A percentile compares a stretch with the other conserved stretches of the same genome.
Evolutionary conservation across 2,329 filamentous ascomycete genomes (phyloP).

Genomic region (Fusarium domesticum): DNA sequence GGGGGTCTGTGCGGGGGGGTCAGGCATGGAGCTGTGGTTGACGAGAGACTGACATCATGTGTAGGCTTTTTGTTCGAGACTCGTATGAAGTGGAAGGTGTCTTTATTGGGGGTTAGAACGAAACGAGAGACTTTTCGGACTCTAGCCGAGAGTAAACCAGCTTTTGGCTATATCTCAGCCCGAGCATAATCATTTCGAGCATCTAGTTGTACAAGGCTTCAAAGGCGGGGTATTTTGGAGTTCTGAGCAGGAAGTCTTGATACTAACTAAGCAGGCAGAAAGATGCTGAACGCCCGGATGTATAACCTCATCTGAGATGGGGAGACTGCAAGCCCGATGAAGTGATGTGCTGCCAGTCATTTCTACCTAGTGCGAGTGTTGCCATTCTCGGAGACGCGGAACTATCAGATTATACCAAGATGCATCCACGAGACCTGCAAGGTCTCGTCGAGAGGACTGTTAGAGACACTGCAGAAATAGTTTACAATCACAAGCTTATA

Average conservation of each 20-base stretch:
- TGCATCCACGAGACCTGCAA: not conserved
- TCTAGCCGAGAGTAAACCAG: not conserved
- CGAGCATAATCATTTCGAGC: no score
- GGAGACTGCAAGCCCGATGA: not conserved
- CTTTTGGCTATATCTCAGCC: not conserved
- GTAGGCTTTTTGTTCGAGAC: no score
- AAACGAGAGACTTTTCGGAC: not conserved
- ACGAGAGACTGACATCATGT: no score
- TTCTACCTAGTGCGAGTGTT: not conserved
- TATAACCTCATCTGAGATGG: not conserved
- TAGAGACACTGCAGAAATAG: not conserved
- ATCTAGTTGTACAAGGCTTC: not conserved
- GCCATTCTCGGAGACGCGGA: not conserved
- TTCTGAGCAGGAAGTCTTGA: not conserved
- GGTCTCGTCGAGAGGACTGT: constrained; percentile 7
- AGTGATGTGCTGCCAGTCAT: not conserved
- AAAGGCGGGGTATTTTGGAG: not conserved
- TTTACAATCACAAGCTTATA: constrained; percentile 20
- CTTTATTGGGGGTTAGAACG: not conserved
- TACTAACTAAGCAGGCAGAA: not conserved
- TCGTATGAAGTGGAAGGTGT: not conserved
- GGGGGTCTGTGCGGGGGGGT: no score
- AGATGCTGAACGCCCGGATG: not conserved
- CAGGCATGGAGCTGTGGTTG: no score
- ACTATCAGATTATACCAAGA: not conserved